These are phyloP conservation scores for Paramyrothecium roridum DNA, from an alignment of 2,329 filamentous ascomycete genomes.

Conservation along the genomic window DNA sequence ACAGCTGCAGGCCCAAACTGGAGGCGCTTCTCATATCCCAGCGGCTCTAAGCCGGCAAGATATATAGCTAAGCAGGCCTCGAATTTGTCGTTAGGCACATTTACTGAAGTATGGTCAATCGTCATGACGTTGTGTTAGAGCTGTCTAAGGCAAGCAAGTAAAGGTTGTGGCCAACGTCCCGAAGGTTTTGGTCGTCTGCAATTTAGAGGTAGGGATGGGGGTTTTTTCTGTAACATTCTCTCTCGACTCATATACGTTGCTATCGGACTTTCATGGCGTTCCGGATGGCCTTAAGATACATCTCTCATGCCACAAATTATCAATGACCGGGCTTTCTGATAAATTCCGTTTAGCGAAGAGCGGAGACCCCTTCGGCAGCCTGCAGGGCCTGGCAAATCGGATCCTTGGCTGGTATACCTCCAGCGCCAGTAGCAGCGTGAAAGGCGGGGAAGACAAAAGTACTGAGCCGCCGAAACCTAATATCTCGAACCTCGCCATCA, in stretches of 20 bases:
- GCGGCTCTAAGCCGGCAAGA: slow-evolving; percentile 27
- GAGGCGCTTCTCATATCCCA: slow-evolving; percentile 28
- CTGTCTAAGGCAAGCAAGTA: too few species aligned
- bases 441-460: too few species aligned
- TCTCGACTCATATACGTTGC: neutral
- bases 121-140: slow-evolving; percentile 19
- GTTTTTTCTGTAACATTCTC: neutral
- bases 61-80: slow-evolving; percentile 28
- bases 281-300: neutral
- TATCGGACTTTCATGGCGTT: neutral
- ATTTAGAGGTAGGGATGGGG: neutral
- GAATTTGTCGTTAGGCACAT: slow-evolving; percentile 22
- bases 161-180: too few species aligned
- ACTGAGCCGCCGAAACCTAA: too few species aligned
- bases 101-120: slow-evolving; percentile 31
- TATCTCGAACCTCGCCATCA: too few species aligned
- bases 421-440: too few species aligned
- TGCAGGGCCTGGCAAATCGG: too few species aligned
- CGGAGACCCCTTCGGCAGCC: too few species aligned
- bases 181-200: too few species aligned
- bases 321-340: neutral
- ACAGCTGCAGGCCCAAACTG: slow-evolving; percentile 22
- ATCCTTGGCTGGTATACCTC: too few species aligned
- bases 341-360: neutral
- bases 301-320: neutral